A percentile compares a stretch with the other conserved stretches of the same genome.
Evolutionary conservation across 768 basidiomycete species (phyloP).

Genomic region (Naganishia vishniacii): DNA sequence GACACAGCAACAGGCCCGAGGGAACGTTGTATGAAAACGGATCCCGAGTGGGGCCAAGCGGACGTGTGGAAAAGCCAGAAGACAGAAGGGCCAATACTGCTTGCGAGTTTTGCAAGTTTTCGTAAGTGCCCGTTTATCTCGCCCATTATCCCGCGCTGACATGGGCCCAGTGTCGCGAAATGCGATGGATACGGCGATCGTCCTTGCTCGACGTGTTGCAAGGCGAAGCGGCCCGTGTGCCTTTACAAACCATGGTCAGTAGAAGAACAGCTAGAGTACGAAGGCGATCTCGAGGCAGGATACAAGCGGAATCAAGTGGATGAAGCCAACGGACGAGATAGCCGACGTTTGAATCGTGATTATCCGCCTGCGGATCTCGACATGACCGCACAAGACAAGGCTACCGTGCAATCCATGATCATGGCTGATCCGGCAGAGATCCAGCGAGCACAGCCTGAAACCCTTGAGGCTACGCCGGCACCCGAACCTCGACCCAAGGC

Average conservation of each 20-base stretch:
- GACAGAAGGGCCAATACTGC: conserved; percentile 14
- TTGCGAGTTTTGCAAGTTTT: conserved; percentile 9
- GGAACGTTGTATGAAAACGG: conserved; percentile 11
- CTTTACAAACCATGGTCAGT: conserved; percentile 12
- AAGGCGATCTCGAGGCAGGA: conserved; percentile 6
- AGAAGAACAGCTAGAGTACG: conserved; percentile 4
- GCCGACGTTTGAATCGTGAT: conserved; percentile 5
- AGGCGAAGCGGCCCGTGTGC: conserved; percentile 6
- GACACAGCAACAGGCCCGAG: neutral
- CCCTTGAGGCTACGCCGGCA: neutral
- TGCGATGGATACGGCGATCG: conserved; percentile 18
- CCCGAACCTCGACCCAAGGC: neutral
- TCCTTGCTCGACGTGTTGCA: conserved; percentile 5
- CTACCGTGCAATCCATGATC: neutral
- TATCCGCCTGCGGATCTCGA: conserved; percentile 7
- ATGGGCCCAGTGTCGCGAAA: neutral
- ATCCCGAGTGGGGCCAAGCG: neutral
- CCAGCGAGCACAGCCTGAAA: neutral
- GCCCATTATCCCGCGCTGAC: neutral
- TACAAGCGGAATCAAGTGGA: neutral
- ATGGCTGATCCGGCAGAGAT: conserved; percentile 3
- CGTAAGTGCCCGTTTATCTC: neutral
- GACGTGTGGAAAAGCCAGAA: conserved; percentile 10
- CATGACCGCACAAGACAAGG: neutral
- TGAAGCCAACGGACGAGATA: conserved; percentile 2